Conservation (phyloP, 257 asterid genomes). For the Asclepias syriaca region DNA sequence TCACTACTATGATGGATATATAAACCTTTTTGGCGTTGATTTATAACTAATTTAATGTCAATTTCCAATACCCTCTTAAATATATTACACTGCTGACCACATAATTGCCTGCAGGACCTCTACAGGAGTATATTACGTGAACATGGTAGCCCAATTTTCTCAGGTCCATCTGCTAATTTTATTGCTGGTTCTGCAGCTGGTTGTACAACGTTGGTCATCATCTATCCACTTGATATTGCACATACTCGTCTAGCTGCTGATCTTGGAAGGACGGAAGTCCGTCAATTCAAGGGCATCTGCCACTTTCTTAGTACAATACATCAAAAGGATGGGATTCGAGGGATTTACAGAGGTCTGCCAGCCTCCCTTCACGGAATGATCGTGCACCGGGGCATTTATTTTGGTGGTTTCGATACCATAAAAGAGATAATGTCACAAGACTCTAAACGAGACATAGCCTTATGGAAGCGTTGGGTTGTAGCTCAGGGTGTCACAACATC, state of each 20-base stretch:
- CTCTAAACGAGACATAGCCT: constrained; percentile 44
- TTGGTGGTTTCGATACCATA: constrained; percentile 81
- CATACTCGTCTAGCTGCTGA: constrained; percentile 98
- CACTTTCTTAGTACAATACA: constrained; percentile 66
- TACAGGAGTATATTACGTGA: constrained; percentile 62
- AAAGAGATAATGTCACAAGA: constrained; percentile 59
- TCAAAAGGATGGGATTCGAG: constrained; percentile 60
- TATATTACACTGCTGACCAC: not conserved
- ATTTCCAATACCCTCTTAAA: not conserved
- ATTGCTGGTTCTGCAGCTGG: constrained; percentile 91
- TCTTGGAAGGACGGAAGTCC: constrained; percentile 64
- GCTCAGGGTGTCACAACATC: constrained; percentile 94
- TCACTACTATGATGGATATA: not conserved
- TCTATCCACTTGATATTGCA: constrained; percentile 93
- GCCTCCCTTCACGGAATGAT: constrained; percentile 95
- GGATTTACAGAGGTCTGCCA: constrained; percentile 82
- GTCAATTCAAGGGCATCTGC: constrained; percentile 76
- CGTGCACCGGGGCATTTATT: constrained; percentile 82
- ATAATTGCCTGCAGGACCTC: constrained; percentile 54
- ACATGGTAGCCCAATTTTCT: constrained; percentile 44
- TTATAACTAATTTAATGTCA: not conserved
- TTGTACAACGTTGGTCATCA: constrained; percentile 74
- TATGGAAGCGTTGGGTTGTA: constrained; percentile 89
- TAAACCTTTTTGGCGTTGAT: not conserved
- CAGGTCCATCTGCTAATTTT: constrained; percentile 76